These are phyloP conservation scores for Mimosa pudica DNA, from an alignment of 306 rosid species.

Conservation along the genomic window DNA sequence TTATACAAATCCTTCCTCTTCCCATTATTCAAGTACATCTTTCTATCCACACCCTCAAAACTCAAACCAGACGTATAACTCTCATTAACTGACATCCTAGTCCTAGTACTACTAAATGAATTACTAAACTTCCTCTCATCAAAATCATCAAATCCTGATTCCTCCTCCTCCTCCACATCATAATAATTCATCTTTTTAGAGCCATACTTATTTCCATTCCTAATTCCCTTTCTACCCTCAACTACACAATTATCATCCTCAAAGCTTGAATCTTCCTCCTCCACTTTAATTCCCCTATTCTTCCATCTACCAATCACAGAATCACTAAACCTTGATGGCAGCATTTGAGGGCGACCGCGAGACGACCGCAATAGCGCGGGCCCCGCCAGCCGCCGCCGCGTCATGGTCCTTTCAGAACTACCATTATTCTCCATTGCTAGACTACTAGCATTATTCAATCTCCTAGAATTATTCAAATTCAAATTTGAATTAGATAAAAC, in stretches of 20 bases:
- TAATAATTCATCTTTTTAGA: slow-evolving; percentile 41
- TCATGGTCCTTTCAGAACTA: slow-evolving; percentile 22
- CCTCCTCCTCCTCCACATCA: slow-evolving; percentile 44
- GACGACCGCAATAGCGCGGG: slow-evolving; percentile 63
- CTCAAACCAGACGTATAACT: slow-evolving; percentile 47
- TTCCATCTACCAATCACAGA: slow-evolving; percentile 60
- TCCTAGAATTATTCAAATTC: slow-evolving; percentile 16
- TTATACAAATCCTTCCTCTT: slow-evolving; percentile 66
- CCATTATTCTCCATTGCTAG: slow-evolving; percentile 18
- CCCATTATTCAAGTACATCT: slow-evolving; percentile 36
- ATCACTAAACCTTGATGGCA: slow-evolving; percentile 72
- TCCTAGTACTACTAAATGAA: slow-evolving; percentile 34
- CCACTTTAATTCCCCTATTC: slow-evolving; percentile 41
- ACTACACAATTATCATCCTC: slow-evolving; percentile 46
- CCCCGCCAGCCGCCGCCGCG: not conserved
- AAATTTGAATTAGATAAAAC: slow-evolving; percentile 54
- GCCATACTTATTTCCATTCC: slow-evolving; percentile 36
- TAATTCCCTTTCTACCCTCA: slow-evolving; percentile 37
- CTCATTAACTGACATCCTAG: slow-evolving; percentile 25
- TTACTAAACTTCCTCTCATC: slow-evolving; percentile 28
- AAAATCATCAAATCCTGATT: slow-evolving; percentile 34
- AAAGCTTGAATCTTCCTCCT: slow-evolving; percentile 43
- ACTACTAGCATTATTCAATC: slow-evolving; percentile 30
- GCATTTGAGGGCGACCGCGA: slow-evolving; percentile 68
- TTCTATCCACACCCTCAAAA: slow-evolving; percentile 43